These are phyloP conservation scores for Phellinidium pouzarii DNA, from an alignment of 1,284 basidiomycete genomes.

Conservation along the genomic window DNA sequence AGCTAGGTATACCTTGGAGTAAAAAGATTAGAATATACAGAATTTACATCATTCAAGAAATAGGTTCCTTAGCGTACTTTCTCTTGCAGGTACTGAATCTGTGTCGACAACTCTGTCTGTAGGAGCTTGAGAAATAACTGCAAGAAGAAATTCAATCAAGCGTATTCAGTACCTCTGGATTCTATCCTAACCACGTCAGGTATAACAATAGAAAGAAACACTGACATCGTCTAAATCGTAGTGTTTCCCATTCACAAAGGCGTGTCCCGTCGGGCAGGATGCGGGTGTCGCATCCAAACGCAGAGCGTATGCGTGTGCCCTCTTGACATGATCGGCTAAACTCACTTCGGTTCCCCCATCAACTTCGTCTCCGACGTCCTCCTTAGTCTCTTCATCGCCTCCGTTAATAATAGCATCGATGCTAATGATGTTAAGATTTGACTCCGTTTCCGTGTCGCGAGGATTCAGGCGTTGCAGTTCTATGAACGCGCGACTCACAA, in stretches of 20 bases:
- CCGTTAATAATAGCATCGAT: constrained; percentile 39
- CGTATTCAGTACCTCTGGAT: constrained; percentile 8
- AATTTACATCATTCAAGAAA: not conserved
- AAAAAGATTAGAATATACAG: constrained; percentile 15
- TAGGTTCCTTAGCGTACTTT: constrained; percentile 37
- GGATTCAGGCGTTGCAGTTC: constrained; percentile 30
- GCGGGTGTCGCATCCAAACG: constrained; percentile 43
- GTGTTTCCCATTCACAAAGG: constrained; percentile 87
- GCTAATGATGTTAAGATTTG: constrained; percentile 19
- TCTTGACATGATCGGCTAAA: constrained; percentile 29
- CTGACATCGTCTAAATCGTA: constrained; percentile 66
- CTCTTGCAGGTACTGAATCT: constrained; percentile 68
- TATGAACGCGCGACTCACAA: constrained; percentile 39
- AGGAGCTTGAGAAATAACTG: constrained; percentile 64
- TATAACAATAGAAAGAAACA: constrained; percentile 19
- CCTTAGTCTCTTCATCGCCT: constrained; percentile 21
- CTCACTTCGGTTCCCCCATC: not conserved
- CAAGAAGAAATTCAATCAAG: not conserved
- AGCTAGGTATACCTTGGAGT: constrained; percentile 54
- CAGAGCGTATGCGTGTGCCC: constrained; percentile 42
- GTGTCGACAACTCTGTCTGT: constrained; percentile 54
- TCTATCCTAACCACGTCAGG: not conserved
- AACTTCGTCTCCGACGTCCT: not conserved
- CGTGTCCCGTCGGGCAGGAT: constrained; percentile 45
- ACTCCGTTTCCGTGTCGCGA: constrained; percentile 20